A percentile compares a stretch with the other conserved stretches of the same genome.
phyloP scores from a whole-genome alignment of 495 filamentous ascomycete genomes.

The Monascus purpureus region DNA sequence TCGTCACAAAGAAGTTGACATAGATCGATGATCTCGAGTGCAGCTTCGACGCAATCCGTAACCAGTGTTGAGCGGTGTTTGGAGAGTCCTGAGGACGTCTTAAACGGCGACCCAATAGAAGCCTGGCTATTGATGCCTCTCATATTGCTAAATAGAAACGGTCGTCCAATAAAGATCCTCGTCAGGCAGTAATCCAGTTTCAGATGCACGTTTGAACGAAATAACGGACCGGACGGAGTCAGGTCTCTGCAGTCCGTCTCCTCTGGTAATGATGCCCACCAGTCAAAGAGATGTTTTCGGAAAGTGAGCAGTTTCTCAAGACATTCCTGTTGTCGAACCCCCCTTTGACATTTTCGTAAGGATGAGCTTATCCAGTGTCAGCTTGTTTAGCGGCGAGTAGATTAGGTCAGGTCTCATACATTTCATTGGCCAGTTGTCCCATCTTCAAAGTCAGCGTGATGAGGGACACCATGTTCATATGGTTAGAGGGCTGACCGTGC shows the following conservation, averaged over 20 bases:
- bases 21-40: slow-evolving; percentile 34
- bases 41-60: slow-evolving; percentile 35
- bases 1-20: slow-evolving; percentile 34
- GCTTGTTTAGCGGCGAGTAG: neutral
- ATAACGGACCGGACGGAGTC: slow-evolving; percentile 22
- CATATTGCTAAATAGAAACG: slow-evolving; percentile 34
- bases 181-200: slow-evolving; percentile 36
- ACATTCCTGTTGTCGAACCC: slow-evolving; percentile 26
- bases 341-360: slow-evolving; percentile 24
- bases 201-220: slow-evolving; percentile 34
- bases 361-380: slow-evolving; percentile 12
- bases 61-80: slow-evolving; percentile 30
- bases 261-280: slow-evolving; percentile 35
- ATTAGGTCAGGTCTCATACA: slow-evolving; percentile 16
- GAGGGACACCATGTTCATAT: slow-evolving; percentile 32
- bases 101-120: slow-evolving; percentile 11
- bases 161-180: slow-evolving; percentile 33
- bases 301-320: slow-evolving; percentile 28
- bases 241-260: slow-evolving; percentile 29
- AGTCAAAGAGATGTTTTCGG: slow-evolving; percentile 29
- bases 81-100: slow-evolving; percentile 19
- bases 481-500: slow-evolving; percentile 22
- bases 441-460: slow-evolving; percentile 34
- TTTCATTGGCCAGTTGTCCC: slow-evolving; percentile 29
- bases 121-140: slow-evolving; percentile 16